Evolutionary conservation across 768 basidiomycete genomes (phyloP).

Genomic region (Agrocybe pediades): DNA sequence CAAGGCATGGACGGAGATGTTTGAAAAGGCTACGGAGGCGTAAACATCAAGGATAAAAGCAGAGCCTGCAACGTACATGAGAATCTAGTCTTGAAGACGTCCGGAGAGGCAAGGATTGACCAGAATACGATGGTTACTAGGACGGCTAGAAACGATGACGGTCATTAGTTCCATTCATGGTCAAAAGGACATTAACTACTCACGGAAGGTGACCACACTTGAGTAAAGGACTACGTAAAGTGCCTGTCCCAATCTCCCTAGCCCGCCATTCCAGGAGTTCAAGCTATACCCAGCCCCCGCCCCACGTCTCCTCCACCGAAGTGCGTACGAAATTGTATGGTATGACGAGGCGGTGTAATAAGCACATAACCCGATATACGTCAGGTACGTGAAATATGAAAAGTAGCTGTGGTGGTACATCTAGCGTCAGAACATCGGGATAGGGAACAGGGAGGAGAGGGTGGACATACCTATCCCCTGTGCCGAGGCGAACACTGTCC

Average conservation of each 20-base stretch:
- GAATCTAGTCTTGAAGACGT: constrained; percentile 41
- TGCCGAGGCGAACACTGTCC: constrained; percentile 26
- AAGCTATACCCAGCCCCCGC: constrained; percentile 47
- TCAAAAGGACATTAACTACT: not conserved
- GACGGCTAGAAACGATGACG: constrained; percentile 43
- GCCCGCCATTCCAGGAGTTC: constrained; percentile 55
- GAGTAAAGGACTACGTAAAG: constrained; percentile 56
- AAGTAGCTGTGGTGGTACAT: constrained; percentile 45
- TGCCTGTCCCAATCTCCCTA: constrained; percentile 39
- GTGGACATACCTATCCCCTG: constrained; percentile 30
- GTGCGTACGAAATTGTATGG: constrained; percentile 50
- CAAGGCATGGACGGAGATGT: constrained; percentile 61
- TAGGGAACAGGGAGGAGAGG: not conserved
- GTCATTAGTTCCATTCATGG: too few relatives aligned
- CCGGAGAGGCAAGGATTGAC: constrained; percentile 47
- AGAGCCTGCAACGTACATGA: constrained; percentile 31
- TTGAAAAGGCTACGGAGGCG: constrained; percentile 47
- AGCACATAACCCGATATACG: constrained; percentile 60
- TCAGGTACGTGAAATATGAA: constrained; percentile 66
- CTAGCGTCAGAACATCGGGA: not conserved
- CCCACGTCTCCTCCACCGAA: constrained; percentile 17
- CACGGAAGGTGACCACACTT: constrained; percentile 48
- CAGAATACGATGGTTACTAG: constrained; percentile 68
- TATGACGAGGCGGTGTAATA: constrained; percentile 63
- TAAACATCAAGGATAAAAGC: not conserved